Percentiles rank a stretch among this genome's conserved stretches.
Evolutionary conservation across 2,329 filamentous ascomycete species (phyloP).

Genomic region (Dactylonectria macrodidyma): DNA sequence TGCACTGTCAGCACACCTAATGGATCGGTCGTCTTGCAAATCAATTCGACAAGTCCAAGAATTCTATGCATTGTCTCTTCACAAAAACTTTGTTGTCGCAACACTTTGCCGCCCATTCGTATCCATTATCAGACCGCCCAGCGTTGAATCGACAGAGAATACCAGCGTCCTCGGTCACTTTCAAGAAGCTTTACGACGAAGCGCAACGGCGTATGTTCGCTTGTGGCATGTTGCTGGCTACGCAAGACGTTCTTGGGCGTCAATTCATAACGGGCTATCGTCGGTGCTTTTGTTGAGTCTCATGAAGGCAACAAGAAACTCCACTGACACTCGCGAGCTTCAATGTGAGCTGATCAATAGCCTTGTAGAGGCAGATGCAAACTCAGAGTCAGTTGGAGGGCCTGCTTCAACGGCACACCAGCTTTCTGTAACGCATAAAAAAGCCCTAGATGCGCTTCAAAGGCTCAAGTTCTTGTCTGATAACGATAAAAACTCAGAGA

Average conservation of each 20-base stretch:
- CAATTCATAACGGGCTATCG: slow-evolving; percentile 39
- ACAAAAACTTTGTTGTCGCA: slow-evolving; percentile 34
- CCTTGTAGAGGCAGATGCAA: slow-evolving; percentile 21
- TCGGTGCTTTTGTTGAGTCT: slow-evolving; percentile 37
- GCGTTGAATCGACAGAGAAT: background rate
- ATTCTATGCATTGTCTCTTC: slow-evolving; percentile 27
- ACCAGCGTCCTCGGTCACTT: slow-evolving; percentile 15
- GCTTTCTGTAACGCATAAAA: slow-evolving; percentile 34
- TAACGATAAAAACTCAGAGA: slow-evolving; percentile 3
- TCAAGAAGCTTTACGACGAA: slow-evolving; percentile 21
- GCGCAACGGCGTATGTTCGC: slow-evolving; percentile 31
- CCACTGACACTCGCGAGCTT: slow-evolving; percentile 31
- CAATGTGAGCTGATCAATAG: slow-evolving; percentile 32
- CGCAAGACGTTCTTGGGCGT: slow-evolving; percentile 40
- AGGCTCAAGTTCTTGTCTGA: slow-evolving; percentile 23
- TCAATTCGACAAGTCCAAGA: slow-evolving; percentile 37
- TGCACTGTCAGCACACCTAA: slow-evolving; percentile 20
- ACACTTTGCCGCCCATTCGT: slow-evolving; percentile 34
- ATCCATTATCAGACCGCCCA: background rate
- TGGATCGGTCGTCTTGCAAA: slow-evolving; percentile 9
- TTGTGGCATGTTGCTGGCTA: slow-evolving; percentile 30
- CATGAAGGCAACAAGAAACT: slow-evolving; percentile 20
- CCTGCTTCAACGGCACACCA: background rate
- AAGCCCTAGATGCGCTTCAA: slow-evolving; percentile 34
- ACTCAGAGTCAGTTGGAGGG: background rate